These are phyloP conservation scores for Hygrocybe punicea DNA, from an alignment of 768 basidiomycete species.

Conservation along the genomic window DNA sequence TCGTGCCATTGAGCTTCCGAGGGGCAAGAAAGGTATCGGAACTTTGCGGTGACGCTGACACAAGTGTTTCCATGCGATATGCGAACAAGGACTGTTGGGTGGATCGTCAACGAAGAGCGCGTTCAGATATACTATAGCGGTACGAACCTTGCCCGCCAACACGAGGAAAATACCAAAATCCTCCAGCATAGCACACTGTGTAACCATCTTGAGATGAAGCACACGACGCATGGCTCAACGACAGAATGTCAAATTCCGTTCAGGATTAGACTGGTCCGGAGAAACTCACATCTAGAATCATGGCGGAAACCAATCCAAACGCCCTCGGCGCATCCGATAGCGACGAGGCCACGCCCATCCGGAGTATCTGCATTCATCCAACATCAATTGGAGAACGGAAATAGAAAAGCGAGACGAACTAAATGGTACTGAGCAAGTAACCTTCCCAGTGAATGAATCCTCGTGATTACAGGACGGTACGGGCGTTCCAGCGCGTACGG, in stretches of 20 bases:
- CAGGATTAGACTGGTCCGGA: not conserved
- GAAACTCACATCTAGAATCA: constrained; percentile 70
- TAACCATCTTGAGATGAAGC: constrained; percentile 88
- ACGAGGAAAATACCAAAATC: constrained; percentile 97
- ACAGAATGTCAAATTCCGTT: not conserved
- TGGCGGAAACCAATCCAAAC: constrained; percentile 97
- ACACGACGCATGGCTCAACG: constrained; percentile 82
- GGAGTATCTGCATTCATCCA: constrained; percentile 57
- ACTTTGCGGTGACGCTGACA: constrained; percentile 76
- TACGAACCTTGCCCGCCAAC: constrained; percentile 77
- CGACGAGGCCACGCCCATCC: constrained; percentile 82
- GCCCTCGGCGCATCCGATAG: constrained; percentile 92
- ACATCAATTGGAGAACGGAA: not conserved
- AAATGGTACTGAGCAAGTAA: constrained; percentile 94
- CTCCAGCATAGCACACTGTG: constrained; percentile 93
- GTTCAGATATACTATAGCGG: too few species aligned
- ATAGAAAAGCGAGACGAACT: constrained; percentile 48
- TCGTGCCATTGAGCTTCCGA: constrained; percentile 85
- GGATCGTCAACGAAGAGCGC: not conserved
- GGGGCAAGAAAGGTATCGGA: constrained; percentile 72
- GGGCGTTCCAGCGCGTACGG: constrained; percentile 46
- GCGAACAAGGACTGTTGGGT: constrained; percentile 72
- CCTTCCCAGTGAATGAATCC: constrained; percentile 71
- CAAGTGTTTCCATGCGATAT: constrained; percentile 93
- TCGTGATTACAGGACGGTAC: constrained; percentile 72